Base-by-base conservation (phyloP, 2,329 filamentous ascomycete species). In the Diplodia seriata region DNA sequence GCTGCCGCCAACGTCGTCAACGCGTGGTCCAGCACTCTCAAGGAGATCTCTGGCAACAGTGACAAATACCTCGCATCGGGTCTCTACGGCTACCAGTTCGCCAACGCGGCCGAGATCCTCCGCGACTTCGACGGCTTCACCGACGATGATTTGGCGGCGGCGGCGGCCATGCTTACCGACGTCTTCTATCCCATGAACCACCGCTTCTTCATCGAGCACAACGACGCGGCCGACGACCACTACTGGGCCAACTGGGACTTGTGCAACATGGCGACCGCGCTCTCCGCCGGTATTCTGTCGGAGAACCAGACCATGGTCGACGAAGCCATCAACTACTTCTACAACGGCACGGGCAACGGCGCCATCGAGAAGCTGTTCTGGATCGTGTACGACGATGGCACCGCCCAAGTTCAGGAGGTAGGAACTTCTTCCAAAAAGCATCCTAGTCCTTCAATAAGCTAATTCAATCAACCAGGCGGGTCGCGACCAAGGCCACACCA, bases 161-260 rank as follows among this genome's bases (percentile, higher is more conserved):
- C 76, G 5, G 69, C 68, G 2, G 70, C 68, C 7, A 76, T 82
- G 77, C 67, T 83, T 63, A 68, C 69, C 7, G 70, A 73, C n/a
- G 71, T 81, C 2, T 83, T 83, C 69, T 76, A 76, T 26, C 72
- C 76, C 1, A 76, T 79, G 71, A 83, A 81, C 69, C 71, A 74
- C 15, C 63, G 73, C 2, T 83, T 83, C 66, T 71, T 82, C 7
- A 62, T 74, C 8, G 68, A 74, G 8, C 80, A 83, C 67, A 79
- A 81, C 51, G 76, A 72, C 11, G 74, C 76, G 2, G 71, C 68
- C 1, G 69, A 71, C 20, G 72, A 79, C 53, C 77, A 81, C 62
- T 83, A 80, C 70, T 80, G 74, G 70, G 79, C 81, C 1, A 82
- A 82, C 66, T 84, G 82, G 82, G 82, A 84, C 67, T 71, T 82